phyloP scores from a whole-genome alignment of 2,329 filamentous ascomycete species.

The Parasarocladium wereldwijsianum region DNA sequence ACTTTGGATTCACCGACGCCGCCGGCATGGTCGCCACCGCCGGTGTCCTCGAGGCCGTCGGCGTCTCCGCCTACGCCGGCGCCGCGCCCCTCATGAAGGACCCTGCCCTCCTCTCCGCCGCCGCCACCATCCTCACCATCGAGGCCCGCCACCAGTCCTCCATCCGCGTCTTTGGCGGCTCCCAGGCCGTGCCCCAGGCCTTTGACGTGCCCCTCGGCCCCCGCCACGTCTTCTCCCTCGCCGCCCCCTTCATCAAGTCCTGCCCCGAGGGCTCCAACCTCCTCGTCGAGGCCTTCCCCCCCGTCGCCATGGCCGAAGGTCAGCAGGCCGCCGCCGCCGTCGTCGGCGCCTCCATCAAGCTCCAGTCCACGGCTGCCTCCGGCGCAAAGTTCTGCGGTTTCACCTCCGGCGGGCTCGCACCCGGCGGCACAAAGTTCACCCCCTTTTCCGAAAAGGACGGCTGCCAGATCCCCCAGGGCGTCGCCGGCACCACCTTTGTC shows the following conservation, averaged over 20 bases:
- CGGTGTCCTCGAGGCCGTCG: conserved; percentile 56
- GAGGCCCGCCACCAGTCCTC: conserved; percentile 63
- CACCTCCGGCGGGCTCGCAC: conserved; percentile 40
- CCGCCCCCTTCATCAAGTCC: conserved; percentile 55
- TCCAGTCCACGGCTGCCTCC: conserved; percentile 34
- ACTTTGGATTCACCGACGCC: conserved; percentile 55
- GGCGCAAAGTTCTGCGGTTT: conserved; percentile 50
- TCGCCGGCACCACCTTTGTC: conserved; percentile 52
- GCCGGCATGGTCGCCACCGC: conserved; percentile 54
- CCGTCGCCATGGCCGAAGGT: conserved; percentile 34
- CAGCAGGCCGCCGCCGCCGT: conserved; percentile 22
- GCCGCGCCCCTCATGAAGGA: conserved; percentile 50
- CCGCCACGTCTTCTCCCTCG: conserved; percentile 57
- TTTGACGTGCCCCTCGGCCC: conserved; percentile 58
- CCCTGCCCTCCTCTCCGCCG: conserved; percentile 45
- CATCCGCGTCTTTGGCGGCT: conserved; percentile 45
- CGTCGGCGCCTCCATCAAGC: conserved; percentile 12
- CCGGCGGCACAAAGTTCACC: conserved; percentile 46
- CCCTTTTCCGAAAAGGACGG: conserved; percentile 33
- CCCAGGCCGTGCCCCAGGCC: conserved; percentile 47
- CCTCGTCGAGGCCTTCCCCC: conserved; percentile 48
- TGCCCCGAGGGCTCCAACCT: conserved; percentile 53
- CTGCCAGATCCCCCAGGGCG: conserved; percentile 46
- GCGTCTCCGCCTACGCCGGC: conserved; percentile 60
- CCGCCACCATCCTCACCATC: conserved; percentile 56